Percentiles rank a stretch among this genome's conserved stretches.
Evolutionary conservation across 768 basidiomycete species (phyloP).

Genomic region (Lactarius hengduanensis): DNA sequence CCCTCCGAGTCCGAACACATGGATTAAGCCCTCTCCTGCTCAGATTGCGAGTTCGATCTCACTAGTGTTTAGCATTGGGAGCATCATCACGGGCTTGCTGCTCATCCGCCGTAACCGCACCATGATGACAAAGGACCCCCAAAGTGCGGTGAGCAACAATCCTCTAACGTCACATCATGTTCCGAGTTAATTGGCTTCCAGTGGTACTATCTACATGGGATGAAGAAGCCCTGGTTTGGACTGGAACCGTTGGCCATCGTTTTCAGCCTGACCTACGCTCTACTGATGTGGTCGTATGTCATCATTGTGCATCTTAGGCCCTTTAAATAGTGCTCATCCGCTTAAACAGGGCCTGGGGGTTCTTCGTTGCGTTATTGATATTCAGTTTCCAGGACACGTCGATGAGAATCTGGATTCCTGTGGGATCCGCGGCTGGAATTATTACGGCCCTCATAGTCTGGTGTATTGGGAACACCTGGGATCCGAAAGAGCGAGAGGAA

Average conservation of each 20-base stretch:
- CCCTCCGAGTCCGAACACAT: background rate
- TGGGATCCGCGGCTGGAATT: conserved; percentile 2
- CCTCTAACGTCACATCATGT: conserved; percentile 23
- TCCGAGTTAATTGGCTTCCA: conserved; percentile 18
- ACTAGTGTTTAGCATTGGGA: conserved; percentile 26
- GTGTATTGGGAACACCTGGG: conserved; percentile 14
- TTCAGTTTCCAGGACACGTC: conserved; percentile 6
- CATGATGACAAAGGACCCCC: conserved; percentile 37
- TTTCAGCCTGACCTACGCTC: too few relatives aligned
- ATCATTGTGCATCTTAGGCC: too few relatives aligned
- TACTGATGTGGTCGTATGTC: too few relatives aligned
- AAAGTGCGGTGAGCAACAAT: conserved; percentile 10
- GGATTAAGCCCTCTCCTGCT: conserved; percentile 39
- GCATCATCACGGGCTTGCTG: conserved; percentile 47
- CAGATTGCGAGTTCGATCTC: conserved; percentile 55
- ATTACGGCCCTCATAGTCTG: conserved; percentile 3
- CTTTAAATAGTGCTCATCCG: too few relatives aligned
- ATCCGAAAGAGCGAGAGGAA: background rate
- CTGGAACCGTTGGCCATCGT: conserved; percentile 28
- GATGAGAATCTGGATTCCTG: background rate
- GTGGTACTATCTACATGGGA: conserved; percentile 31
- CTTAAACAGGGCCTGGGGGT: conserved; percentile 22
- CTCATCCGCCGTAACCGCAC: conserved; percentile 46
- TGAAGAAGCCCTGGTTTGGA: conserved; percentile 38
- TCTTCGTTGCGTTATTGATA: conserved; percentile 39